Conservation (phyloP, 2,329 filamentous ascomycete species). For the Metarhizium brunneum region DNA sequence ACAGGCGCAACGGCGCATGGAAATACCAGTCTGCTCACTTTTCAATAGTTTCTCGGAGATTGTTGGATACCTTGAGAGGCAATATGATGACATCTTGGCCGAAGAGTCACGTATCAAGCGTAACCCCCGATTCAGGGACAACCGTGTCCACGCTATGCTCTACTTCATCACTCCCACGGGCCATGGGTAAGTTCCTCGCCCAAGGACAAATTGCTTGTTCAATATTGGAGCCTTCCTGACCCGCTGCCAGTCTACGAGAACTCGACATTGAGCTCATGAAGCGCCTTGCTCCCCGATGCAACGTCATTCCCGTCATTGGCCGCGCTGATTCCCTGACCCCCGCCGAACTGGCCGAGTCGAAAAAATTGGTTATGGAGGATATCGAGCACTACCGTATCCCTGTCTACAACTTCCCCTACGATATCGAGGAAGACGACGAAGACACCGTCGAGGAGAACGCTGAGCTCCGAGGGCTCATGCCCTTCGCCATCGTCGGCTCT, state of each 20-base stretch:
- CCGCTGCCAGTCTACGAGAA: constrained; percentile 68
- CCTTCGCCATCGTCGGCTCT: constrained; percentile 96
- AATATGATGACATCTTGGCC: constrained; percentile 98
- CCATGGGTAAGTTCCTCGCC: constrained; percentile 58
- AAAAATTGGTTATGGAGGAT: constrained; percentile 99
- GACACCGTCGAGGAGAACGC: constrained; percentile 99
- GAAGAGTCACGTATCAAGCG: constrained; percentile 99
- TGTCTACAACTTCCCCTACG: constrained; percentile 99
- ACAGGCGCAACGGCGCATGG: not conserved
- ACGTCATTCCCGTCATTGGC: constrained; percentile 97
- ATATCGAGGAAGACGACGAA: constrained; percentile 98
- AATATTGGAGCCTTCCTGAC: constrained; percentile 1
- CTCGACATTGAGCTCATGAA: constrained; percentile 99
- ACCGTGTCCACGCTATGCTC: constrained; percentile 93
- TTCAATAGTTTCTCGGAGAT: constrained; percentile 84
- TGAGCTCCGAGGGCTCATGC: constrained; percentile 94
- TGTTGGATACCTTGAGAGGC: constrained; percentile 94
- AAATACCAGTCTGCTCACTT: not conserved
- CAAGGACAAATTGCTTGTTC: not conserved
- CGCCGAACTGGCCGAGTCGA: constrained; percentile 92
- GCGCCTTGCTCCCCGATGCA: constrained; percentile 93
- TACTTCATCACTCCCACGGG: constrained; percentile 99
- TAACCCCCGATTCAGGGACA: constrained; percentile 99
- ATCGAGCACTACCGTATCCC: constrained; percentile 99
- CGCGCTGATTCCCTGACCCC: constrained; percentile 97